These are phyloP conservation scores for Herpetospermum pedunculosum DNA, from an alignment of 306 rosid genomes.

Conservation along the genomic window DNA sequence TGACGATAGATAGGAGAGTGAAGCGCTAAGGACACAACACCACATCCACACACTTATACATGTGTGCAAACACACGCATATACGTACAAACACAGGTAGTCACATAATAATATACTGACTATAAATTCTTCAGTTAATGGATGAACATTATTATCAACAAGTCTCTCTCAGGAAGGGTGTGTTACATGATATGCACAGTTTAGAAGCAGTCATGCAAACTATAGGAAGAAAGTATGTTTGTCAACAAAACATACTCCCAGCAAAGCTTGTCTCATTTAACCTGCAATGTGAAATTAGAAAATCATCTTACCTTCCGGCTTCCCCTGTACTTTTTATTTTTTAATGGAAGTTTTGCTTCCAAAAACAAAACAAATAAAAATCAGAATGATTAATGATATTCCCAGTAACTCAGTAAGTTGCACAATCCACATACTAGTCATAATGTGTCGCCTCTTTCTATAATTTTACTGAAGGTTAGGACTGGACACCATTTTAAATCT, in stretches of 20 bases:
- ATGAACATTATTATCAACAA: background rate
- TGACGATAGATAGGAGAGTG: background rate
- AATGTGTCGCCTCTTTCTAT: background rate
- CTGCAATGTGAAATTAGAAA: background rate
- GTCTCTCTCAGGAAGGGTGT: too few species aligned
- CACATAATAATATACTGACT: too few species aligned
- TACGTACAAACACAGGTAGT: too few species aligned
- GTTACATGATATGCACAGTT: too few species aligned
- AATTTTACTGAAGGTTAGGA: background rate
- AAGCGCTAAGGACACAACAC: background rate
- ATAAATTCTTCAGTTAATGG: background rate
- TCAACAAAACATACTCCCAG: background rate
- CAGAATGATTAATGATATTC: background rate
- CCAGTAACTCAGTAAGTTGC: background rate
- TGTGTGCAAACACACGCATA: background rate
- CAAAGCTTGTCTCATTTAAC: background rate
- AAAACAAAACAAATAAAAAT: too few species aligned
- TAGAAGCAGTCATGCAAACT: background rate
- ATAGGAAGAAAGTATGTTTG: background rate
- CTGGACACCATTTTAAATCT: background rate
- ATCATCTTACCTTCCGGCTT: background rate
- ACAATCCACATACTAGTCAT: background rate
- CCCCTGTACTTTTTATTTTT: background rate
- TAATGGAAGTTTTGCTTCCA: too few species aligned
- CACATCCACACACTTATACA: background rate